Percentiles rank a stretch among this genome's conserved stretches.
Conservation (phyloP, 441 rosid species). For the Populus tomentosa region DNA sequence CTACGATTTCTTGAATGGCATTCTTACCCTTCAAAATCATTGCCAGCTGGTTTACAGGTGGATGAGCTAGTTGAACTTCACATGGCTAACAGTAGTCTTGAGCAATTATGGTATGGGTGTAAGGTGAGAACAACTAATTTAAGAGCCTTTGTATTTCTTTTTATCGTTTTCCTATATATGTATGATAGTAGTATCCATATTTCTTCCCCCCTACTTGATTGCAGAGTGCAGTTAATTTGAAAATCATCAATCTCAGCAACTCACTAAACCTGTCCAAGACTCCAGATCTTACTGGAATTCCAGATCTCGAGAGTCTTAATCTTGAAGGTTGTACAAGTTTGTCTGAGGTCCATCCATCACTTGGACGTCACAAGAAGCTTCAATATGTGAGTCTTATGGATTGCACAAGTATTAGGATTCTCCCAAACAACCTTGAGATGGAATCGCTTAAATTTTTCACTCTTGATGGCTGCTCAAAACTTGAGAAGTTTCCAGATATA, state of each 20-base stretch:
- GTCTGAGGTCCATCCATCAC: not conserved
- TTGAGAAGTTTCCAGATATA: slow-evolving; percentile 13
- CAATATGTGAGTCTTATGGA: not conserved
- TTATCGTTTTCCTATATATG: too few species aligned
- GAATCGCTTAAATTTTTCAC: not conserved
- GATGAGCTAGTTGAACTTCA: too few species aligned
- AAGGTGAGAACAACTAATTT: too few species aligned
- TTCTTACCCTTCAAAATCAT: too few species aligned
- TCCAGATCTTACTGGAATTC: not conserved
- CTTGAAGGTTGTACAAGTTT: not conserved
- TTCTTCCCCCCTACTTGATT: not conserved
- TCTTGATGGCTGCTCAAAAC: slow-evolving; percentile 11
- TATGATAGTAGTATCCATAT: too few species aligned
- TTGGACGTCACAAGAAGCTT: slow-evolving; percentile 26
- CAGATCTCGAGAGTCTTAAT: not conserved
- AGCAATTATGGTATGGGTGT: too few species aligned
- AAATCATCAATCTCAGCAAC: slow-evolving; percentile 1
- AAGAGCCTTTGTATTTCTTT: too few species aligned
- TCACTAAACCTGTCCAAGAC: not conserved
- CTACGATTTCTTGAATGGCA: too few species aligned
- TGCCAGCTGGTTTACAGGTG: too few species aligned
- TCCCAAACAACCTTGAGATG: slow-evolving; percentile 4
- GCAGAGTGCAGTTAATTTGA: not conserved
- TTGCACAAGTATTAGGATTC: not conserved
- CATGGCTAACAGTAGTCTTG: too few species aligned